Evolutionary conservation across 768 basidiomycete genomes (phyloP).

Genomic region (Lactarius trivialis): DNA sequence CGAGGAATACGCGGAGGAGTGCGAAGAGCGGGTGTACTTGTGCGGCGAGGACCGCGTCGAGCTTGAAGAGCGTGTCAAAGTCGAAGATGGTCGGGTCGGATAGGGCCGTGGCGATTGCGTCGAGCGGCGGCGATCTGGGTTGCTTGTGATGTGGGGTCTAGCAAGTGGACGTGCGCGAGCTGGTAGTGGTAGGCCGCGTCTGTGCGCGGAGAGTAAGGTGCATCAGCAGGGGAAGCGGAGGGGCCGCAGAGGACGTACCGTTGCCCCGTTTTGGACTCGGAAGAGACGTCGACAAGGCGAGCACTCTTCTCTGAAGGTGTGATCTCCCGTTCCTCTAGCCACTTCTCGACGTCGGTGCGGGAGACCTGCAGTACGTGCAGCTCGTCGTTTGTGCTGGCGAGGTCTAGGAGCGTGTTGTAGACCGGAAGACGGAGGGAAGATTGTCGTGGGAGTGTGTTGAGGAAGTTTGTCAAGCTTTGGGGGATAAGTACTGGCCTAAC

Average conservation of each 20-base stretch:
- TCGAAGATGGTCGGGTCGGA: conserved; percentile 65
- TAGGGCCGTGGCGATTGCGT: conserved; percentile 57
- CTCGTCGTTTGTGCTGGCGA: not conserved
- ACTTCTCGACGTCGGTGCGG: not conserved
- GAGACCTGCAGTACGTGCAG: not conserved
- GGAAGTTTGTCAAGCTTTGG: not conserved
- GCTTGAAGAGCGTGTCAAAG: conserved; percentile 63
- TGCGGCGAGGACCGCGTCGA: not conserved
- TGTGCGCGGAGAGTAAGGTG: conserved; percentile 45
- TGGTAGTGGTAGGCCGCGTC: not conserved
- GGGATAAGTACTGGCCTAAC: conserved; percentile 47
- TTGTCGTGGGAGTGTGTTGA: not conserved
- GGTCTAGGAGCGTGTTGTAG: not conserved
- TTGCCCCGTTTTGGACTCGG: not conserved
- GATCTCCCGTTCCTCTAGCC: not conserved
- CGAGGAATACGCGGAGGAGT: conserved; percentile 68
- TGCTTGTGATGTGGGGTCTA: not conserved
- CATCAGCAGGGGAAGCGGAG: conserved; percentile 44
- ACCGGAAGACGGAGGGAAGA: not conserved
- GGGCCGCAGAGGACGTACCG: not conserved
- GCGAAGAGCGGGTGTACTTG: conserved; percentile 54
- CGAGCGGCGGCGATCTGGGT: conserved; percentile 32
- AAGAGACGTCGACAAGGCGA: conserved; percentile 35
- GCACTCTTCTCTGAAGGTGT: not conserved
- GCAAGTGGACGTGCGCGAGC: not conserved